Conservation (phyloP, 2,329 filamentous ascomycete genomes). For the Chrysosporium queenslandicum region DNA sequence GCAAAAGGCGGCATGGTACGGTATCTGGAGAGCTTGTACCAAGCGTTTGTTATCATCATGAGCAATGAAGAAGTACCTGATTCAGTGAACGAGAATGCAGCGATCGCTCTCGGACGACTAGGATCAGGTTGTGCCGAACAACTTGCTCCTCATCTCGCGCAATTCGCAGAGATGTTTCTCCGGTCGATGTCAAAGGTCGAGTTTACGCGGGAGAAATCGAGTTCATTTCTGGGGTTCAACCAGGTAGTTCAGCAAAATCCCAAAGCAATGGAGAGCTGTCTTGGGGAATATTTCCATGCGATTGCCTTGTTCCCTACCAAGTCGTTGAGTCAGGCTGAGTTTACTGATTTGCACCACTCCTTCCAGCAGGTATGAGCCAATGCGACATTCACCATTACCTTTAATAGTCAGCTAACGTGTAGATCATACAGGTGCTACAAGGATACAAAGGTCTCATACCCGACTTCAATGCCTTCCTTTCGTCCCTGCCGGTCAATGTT, state of each 20-base stretch:
- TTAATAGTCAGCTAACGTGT: slow-evolving; percentile 6
- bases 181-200: slow-evolving; percentile 72
- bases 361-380: slow-evolving; percentile 60
- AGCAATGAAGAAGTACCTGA: slow-evolving; percentile 75
- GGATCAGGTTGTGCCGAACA: slow-evolving; percentile 67
- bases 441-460: slow-evolving; percentile 42
- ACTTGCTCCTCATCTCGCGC: slow-evolving; percentile 66
- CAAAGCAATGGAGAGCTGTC: slow-evolving; percentile 76
- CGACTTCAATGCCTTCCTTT: slow-evolving; percentile 38
- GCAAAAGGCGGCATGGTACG: slow-evolving; percentile 61
- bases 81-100: slow-evolving; percentile 85
- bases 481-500: slow-evolving; percentile 32
- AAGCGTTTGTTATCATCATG: slow-evolving; percentile 70
- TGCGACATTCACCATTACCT: slow-evolving; percentile 24
- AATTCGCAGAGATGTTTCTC: slow-evolving; percentile 75
- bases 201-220: slow-evolving; percentile 86
- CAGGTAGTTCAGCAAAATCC: slow-evolving; percentile 77
- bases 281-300: slow-evolving; percentile 70
- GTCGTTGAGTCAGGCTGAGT: slow-evolving; percentile 52
- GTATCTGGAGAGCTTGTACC: slow-evolving; percentile 66
- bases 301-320: slow-evolving; percentile 63
- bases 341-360: slow-evolving; percentile 52
- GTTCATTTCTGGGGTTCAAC: slow-evolving; percentile 84
- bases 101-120: slow-evolving; percentile 79
- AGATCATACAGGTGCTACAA: slow-evolving; percentile 32